phyloP scores from a whole-genome alignment of 306 rosid genomes.

The Trichosanthes cucumerina region DNA sequence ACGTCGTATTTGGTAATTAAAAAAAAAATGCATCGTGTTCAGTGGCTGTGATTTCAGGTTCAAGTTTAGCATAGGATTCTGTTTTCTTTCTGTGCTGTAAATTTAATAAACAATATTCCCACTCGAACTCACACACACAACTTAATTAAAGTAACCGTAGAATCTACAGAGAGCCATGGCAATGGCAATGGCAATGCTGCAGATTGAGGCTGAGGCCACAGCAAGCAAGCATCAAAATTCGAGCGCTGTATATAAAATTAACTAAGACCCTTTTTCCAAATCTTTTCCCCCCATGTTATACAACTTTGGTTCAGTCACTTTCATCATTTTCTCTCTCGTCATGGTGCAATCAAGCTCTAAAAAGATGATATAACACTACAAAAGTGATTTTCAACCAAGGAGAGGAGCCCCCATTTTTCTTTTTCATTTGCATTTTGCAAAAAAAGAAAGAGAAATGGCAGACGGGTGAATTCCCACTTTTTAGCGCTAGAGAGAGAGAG shows the following conservation, averaged over 20 bases:
- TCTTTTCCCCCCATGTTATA: too few relatives aligned
- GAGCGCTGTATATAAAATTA: neutral
- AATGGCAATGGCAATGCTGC: neutral
- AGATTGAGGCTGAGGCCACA: neutral
- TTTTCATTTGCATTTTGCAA: neutral
- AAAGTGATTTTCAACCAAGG: neutral
- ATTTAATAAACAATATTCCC: neutral
- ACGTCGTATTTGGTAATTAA: neutral
- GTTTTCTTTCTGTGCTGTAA: neutral
- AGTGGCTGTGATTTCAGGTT: neutral
- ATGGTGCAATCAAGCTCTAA: neutral
- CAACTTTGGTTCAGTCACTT: conserved; percentile 8
- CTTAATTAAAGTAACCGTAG: neutral
- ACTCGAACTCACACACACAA: neutral
- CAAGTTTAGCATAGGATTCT: conserved; percentile 5
- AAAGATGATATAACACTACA: neutral
- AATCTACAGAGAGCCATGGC: neutral
- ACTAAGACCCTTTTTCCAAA: neutral
- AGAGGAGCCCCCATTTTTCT: neutral
- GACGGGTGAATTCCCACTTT: neutral
- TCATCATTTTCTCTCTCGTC: neutral
- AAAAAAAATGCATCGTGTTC: neutral
- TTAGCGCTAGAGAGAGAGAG: neutral
- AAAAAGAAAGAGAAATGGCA: neutral
- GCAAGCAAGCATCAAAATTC: neutral